phyloP scores from a whole-genome alignment of 2,329 filamentous ascomycete genomes.

The Penicillium sumatraense region DNA sequence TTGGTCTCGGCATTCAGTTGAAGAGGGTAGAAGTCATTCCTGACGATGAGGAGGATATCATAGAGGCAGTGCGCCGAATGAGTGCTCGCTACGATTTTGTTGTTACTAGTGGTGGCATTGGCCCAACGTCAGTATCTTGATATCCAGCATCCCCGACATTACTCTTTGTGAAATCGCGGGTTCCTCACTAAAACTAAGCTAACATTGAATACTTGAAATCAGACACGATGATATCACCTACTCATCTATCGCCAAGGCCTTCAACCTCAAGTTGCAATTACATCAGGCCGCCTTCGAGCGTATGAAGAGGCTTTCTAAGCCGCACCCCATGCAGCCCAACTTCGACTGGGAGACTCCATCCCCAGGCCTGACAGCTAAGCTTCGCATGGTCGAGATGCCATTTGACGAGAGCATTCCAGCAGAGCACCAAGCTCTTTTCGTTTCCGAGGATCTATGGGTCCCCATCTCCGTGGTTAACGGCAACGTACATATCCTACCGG shows the following conservation, averaged over 20 bases:
- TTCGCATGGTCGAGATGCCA: conserved; percentile 89
- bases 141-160: too few species aligned
- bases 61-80: conserved; percentile 86
- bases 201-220: conserved; percentile 10
- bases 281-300: conserved; percentile 76
- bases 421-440: conserved; percentile 77
- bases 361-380: conserved; percentile 75
- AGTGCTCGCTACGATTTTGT: conserved; percentile 90
- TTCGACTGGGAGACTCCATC: conserved; percentile 88
- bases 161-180: too few species aligned
- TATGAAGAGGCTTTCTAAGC: conserved; percentile 82
- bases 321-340: conserved; percentile 70
- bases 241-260: conserved; percentile 88
- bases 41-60: conserved; percentile 88
- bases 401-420: conserved; percentile 69
- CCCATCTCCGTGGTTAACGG: conserved; percentile 87
- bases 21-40: conserved; percentile 91
- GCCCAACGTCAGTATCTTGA: conserved; percentile 73
- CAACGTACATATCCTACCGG: conserved; percentile 91
- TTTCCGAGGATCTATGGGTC: conserved; percentile 84
- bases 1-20: conserved; percentile 68
- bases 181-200: too few species aligned
- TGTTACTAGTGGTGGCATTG: conserved; percentile 93
- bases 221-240: conserved; percentile 99
- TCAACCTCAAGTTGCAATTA: conserved; percentile 73